phyloP scores from a whole-genome alignment of 257 asterid genomes.

The Forsythia viridissima region DNA sequence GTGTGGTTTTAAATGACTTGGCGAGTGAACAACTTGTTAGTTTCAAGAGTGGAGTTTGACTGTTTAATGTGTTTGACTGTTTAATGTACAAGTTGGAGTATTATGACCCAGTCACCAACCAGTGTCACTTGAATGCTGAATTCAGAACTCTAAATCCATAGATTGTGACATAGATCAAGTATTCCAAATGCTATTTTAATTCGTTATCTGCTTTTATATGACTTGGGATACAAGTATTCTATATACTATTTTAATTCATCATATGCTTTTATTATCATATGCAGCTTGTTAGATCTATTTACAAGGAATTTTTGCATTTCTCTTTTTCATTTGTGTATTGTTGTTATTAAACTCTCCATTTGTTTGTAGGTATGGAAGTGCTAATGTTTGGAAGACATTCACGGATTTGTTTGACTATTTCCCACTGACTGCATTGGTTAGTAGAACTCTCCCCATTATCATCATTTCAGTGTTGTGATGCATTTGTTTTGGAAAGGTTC shows the following conservation, averaged over 20 bases:
- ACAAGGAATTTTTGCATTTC: not conserved
- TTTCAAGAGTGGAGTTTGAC: not conserved
- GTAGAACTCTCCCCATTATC: slow-evolving; percentile 31
- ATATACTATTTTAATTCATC: not conserved
- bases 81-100: not conserved
- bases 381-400: slow-evolving; percentile 94
- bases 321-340: not conserved
- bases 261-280: not conserved
- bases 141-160: not conserved
- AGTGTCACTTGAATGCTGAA: slow-evolving; percentile 2
- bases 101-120: not conserved
- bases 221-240: slow-evolving; percentile 2
- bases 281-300: slow-evolving; percentile 6
- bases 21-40: not conserved
- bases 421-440: slow-evolving; percentile 90
- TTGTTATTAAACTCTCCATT: slow-evolving; percentile 20
- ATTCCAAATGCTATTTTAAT: slow-evolving; percentile 9
- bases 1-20: not conserved
- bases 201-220: not conserved
- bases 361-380: slow-evolving; percentile 77
- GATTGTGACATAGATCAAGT: slow-evolving; percentile 9
- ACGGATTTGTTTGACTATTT: slow-evolving; percentile 91
- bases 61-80: not conserved
- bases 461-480: slow-evolving; percentile 3
- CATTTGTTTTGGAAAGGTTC: not conserved